phyloP scores from a whole-genome alignment of 2,329 filamentous ascomycete species.

The Xylariales sp. region DNA sequence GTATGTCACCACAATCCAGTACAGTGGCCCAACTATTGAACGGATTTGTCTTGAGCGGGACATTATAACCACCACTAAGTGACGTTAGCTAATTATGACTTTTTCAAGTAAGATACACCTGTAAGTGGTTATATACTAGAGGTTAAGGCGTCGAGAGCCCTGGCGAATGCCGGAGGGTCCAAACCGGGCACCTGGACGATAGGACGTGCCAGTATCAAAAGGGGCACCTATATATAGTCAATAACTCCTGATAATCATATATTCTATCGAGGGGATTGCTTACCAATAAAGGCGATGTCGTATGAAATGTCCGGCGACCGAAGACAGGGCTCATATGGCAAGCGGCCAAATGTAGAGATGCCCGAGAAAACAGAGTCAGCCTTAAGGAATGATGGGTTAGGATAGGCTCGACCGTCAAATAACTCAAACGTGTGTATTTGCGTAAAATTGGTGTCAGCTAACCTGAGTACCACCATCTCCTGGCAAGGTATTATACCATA shows the following conservation, averaged over 20 bases:
- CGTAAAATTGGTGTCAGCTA: constrained; percentile 14
- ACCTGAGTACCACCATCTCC: constrained; percentile 83
- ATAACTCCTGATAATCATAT: too few relatives aligned
- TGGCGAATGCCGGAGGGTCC: constrained; percentile 82
- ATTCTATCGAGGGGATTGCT: too few relatives aligned
- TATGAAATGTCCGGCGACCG: constrained; percentile 66
- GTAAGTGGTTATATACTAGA: constrained; percentile 60
- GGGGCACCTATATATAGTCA: constrained; percentile 67
- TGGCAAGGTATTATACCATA: constrained; percentile 82
- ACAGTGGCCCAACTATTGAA: constrained; percentile 79
- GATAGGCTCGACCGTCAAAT: constrained; percentile 1
- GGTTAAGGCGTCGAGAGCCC: constrained; percentile 78
- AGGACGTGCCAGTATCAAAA: constrained; percentile 83
- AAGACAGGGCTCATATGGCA: constrained; percentile 75
- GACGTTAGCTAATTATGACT: neutral
- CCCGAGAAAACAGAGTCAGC: constrained; percentile 86
- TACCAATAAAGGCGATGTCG: constrained; percentile 82
- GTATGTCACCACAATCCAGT: constrained; percentile 79
- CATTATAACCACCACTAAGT: constrained; percentile 77
- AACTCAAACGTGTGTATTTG: constrained; percentile 3
- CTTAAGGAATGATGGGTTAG: constrained; percentile 42
- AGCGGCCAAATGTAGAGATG: constrained; percentile 78
- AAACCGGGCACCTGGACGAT: constrained; percentile 78
- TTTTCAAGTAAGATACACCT: too few relatives aligned
- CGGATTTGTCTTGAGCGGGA: constrained; percentile 73